phyloP scores from a whole-genome alignment of 257 asterid species.

The Solanum tarapatanum region DNA sequence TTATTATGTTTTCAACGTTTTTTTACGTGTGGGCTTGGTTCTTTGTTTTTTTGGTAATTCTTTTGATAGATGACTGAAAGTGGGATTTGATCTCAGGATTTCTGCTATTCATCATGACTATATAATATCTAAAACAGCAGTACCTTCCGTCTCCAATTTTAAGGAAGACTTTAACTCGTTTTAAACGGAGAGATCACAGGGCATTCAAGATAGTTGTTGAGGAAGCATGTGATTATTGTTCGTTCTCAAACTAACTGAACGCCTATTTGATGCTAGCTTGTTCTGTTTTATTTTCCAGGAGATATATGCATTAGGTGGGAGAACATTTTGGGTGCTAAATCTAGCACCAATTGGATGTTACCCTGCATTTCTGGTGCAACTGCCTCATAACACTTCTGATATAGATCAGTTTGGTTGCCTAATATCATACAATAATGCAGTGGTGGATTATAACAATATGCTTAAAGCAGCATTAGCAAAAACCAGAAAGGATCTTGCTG shows the following conservation, averaged over 20 bases:
- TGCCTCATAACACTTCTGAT: constrained; percentile 47
- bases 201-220: background rate
- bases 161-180: too few species aligned
- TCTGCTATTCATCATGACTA: too few species aligned
- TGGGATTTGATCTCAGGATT: too few species aligned
- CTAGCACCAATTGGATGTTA: constrained; percentile 63
- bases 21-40: too few species aligned
- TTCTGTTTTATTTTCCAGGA: constrained; percentile 18
- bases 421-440: constrained; percentile 52
- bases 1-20: background rate
- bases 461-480: constrained; percentile 32
- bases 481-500: constrained; percentile 28
- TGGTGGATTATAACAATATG: constrained; percentile 50
- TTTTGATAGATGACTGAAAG: too few species aligned
- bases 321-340: constrained; percentile 49
- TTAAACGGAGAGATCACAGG: background rate
- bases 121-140: too few species aligned
- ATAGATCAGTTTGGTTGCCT: constrained; percentile 33
- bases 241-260: background rate
- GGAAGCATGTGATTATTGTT: background rate
- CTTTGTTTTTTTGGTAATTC: too few species aligned
- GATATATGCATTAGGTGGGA: constrained; percentile 41
- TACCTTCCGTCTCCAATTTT: too few species aligned
- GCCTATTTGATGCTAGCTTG: background rate
- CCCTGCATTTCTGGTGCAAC: constrained; percentile 32